Conservation (phyloP, 257 asterid species). For the Agastache rugosa region DNA sequence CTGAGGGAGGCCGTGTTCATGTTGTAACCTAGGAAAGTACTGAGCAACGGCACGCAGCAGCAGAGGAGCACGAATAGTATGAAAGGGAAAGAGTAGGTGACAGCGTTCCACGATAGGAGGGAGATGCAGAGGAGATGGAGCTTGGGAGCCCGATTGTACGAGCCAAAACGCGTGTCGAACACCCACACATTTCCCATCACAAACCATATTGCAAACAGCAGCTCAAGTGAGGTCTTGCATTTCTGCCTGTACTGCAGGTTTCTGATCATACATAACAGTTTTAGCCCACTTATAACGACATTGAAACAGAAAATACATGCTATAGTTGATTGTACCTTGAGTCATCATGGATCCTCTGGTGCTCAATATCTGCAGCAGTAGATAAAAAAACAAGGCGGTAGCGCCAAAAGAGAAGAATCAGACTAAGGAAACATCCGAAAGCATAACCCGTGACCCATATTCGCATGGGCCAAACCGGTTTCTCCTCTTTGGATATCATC, state of each 20-base stretch:
- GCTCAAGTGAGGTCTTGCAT: constrained; percentile 67
- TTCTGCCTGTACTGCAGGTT: constrained; percentile 55
- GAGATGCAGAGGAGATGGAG: constrained; percentile 86
- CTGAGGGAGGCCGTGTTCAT: constrained; percentile 76
- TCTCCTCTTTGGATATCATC: constrained; percentile 62
- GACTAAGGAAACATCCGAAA: constrained; percentile 68
- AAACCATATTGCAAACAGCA: constrained; percentile 92
- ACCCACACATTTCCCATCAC: constrained; percentile 98
- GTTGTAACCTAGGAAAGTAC: constrained; percentile 82
- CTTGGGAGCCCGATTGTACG: constrained; percentile 70
- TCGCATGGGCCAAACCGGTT: constrained; percentile 95
- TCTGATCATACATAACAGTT: constrained; percentile 45
- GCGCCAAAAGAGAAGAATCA: constrained; percentile 59
- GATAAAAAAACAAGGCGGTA: constrained; percentile 44
- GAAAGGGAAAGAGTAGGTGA: constrained; percentile 92
- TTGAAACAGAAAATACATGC: neutral
- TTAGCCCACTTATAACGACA: too few species aligned
- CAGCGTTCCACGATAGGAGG: constrained; percentile 83
- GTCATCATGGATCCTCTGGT: constrained; percentile 61
- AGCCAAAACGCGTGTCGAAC: constrained; percentile 79
- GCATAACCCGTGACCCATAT: constrained; percentile 84
- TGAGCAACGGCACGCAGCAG: constrained; percentile 80
- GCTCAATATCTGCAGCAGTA: constrained; percentile 64
- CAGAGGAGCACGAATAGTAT: constrained; percentile 77
- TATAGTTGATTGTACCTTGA: constrained; percentile 53